Conservation (phyloP, 2,329 filamentous ascomycete species). For the Apiospora saccharicola region DNA sequence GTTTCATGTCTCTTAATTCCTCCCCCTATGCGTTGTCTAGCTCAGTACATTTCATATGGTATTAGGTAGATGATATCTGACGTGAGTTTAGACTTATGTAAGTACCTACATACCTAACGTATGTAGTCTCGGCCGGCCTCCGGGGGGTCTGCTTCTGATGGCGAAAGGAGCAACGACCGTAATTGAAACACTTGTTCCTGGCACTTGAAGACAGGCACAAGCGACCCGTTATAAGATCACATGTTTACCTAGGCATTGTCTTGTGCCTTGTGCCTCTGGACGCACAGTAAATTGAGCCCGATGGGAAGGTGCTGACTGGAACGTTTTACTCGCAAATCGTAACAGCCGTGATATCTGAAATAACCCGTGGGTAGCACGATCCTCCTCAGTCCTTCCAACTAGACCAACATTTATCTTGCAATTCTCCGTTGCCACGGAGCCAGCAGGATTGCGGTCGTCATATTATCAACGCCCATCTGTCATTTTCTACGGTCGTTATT, state of each 20-base stretch:
- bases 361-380: background rate
- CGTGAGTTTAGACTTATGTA: too few species aligned
- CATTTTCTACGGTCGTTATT: slow-evolving; percentile 10
- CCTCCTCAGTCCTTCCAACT: background rate
- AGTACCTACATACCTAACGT: too few species aligned
- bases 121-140: too few species aligned
- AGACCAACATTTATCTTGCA: background rate
- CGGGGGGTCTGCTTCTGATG: background rate
- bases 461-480: background rate
- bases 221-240: background rate
- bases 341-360: background rate
- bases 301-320: background rate
- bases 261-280: background rate
- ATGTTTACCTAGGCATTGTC: background rate
- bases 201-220: background rate
- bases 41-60: too few species aligned
- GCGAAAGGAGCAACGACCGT: background rate
- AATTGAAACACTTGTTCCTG: background rate
- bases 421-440: background rate
- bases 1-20: background rate
- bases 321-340: background rate
- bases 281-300: background rate
- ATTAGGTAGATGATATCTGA: too few species aligned
- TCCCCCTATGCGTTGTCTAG: background rate
- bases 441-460: background rate